Evolutionary conservation across 192 early-diverging fungal species (phyloP).

Genomic region (Backusella australiensis): DNA sequence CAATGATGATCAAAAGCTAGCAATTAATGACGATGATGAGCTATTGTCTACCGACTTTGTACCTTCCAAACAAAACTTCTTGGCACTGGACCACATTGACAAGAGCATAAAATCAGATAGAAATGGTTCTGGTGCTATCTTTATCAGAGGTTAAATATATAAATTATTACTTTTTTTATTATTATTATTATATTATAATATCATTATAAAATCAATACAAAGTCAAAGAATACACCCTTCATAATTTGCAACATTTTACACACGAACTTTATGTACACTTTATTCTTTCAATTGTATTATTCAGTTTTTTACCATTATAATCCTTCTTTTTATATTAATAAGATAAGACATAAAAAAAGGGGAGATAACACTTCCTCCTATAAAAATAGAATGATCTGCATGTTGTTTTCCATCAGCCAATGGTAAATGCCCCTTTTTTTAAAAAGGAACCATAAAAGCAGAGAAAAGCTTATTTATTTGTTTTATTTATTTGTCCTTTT

Average conservation of each 20-base stretch:
- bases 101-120: constrained; percentile 18
- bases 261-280: neutral
- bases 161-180: constrained; percentile 11
- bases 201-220: neutral
- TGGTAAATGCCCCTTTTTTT: neutral
- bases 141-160: constrained; percentile 28
- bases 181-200: neutral
- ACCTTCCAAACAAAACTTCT: constrained; percentile 27
- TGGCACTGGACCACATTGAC: constrained; percentile 52
- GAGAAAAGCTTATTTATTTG: neutral
- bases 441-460: neutral
- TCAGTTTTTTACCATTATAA: neutral
- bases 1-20: constrained; percentile 10
- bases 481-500: neutral
- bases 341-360: neutral
- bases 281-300: neutral
- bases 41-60: constrained; percentile 30
- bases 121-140: constrained; percentile 20
- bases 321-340: neutral
- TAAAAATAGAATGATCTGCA: neutral
- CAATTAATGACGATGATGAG: constrained; percentile 11
- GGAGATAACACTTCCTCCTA: neutral
- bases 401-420: too few relatives aligned
- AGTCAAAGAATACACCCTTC: neutral
- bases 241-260: neutral